Evolutionary conservation across 78 protist genomes (phyloP).

Genomic region (Cavenderia fasciculata): DNA sequence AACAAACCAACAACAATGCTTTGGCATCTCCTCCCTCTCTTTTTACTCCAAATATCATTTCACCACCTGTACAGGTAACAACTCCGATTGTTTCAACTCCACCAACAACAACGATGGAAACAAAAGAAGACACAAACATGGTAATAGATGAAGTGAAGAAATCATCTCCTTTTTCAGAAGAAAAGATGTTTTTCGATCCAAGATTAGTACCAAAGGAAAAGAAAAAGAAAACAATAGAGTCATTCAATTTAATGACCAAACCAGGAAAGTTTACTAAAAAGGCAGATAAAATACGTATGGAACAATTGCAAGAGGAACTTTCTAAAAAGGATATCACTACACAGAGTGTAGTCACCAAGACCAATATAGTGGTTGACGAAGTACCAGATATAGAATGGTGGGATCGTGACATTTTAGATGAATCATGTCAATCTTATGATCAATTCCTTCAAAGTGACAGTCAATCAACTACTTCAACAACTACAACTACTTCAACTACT

Average conservation of each 20-base stretch:
- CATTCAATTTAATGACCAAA: constrained; percentile 51
- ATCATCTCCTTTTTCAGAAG: not conserved
- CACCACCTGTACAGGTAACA: not conserved
- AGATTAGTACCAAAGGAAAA: constrained; percentile 35
- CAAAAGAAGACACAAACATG: not conserved
- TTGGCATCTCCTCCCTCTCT: no score
- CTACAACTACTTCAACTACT: not conserved
- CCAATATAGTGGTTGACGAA: not conserved
- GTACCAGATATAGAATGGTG: constrained; percentile 79
- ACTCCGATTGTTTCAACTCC: not conserved
- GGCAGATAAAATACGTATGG: constrained; percentile 31
- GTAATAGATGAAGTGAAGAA: not conserved
- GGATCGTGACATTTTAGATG: constrained; percentile 33
- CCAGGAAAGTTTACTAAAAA: constrained; percentile 64
- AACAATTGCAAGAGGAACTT: constrained; percentile 39
- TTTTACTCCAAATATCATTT: not conserved
- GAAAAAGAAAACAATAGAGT: constrained; percentile 10
- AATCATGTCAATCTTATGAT: no score
- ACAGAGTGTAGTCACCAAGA: not conserved
- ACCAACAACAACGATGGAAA: not conserved
- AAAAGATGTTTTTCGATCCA: constrained; percentile 51
- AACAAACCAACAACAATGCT: not conserved
- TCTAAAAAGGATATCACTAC: not conserved
- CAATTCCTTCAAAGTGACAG: constrained; percentile 8
- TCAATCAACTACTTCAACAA: not conserved